Evolutionary conservation across 1,284 basidiomycete species (phyloP).

Genomic region (Ceratobasidium papillatum): DNA sequence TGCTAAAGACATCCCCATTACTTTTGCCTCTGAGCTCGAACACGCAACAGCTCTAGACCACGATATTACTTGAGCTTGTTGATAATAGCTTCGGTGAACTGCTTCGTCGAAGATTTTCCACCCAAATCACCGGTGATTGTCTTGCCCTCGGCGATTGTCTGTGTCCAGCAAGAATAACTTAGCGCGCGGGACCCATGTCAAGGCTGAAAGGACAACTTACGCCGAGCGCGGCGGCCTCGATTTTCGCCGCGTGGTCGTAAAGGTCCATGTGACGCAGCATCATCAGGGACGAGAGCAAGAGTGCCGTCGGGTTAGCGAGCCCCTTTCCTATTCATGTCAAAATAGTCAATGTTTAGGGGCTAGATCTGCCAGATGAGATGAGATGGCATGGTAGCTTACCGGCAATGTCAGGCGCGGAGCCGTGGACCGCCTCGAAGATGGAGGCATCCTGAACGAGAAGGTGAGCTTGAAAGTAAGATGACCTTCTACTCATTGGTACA

Average conservation of each 20-base stretch:
- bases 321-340: constrained; percentile 79
- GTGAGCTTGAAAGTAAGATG: background rate
- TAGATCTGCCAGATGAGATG: constrained; percentile 9
- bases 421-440: constrained; percentile 99
- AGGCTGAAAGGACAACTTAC: constrained; percentile 60
- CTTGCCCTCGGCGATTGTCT: constrained; percentile 97
- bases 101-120: constrained; percentile 85
- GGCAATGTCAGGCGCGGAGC: constrained; percentile 90
- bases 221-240: constrained; percentile 88
- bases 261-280: constrained; percentile 98
- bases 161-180: constrained; percentile 42
- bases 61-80: constrained; percentile 60
- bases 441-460: constrained; percentile 85
- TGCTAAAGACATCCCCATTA: background rate
- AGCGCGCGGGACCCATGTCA: constrained; percentile 26
- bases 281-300: constrained; percentile 95
- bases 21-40: background rate
- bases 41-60: background rate
- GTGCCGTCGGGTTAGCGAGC: constrained; percentile 97
- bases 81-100: constrained; percentile 91
- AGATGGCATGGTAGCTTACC: constrained; percentile 55
- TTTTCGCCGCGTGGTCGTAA: constrained; percentile 84
- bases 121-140: constrained; percentile 92
- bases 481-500: constrained; percentile 46
- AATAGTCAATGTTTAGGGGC: constrained; percentile 26